These are phyloP conservation scores for Hemileia vastatrix DNA, from an alignment of 1,284 basidiomycete species.

Conservation along the genomic window DNA sequence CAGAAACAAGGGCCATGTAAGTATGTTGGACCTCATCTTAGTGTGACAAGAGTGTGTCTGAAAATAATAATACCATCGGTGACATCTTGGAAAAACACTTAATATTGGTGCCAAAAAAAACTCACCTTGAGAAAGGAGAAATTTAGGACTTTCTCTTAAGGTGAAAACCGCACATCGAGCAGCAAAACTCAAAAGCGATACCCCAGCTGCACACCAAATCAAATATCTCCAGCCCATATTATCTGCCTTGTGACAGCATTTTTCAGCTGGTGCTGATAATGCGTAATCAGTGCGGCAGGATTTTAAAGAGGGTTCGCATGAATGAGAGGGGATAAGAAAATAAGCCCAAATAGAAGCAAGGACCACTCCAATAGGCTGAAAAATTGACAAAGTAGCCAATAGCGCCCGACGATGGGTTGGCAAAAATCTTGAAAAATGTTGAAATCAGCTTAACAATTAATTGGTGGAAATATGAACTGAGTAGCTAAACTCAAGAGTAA, in stretches of 20 bases:
- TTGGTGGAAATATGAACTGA: not conserved
- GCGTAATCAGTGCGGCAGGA: not conserved
- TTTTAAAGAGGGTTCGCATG: not conserved
- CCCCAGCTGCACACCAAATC: not conserved
- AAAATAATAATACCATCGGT: too few relatives aligned
- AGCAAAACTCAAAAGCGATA: not conserved
- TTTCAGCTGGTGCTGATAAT: not conserved
- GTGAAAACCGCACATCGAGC: not conserved
- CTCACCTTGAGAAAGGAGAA: not conserved
- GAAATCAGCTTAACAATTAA: not conserved
- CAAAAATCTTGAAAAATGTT: not conserved
- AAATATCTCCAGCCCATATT: not conserved
- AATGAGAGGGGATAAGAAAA: not conserved
- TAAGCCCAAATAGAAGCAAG: not conserved
- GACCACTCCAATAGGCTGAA: not conserved
- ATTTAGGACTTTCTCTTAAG: slow-evolving; percentile 1
- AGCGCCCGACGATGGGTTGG: not conserved
- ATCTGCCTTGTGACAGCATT: not conserved
- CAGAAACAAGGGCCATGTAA: too few relatives aligned
- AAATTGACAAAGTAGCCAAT: not conserved
- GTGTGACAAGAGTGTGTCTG: too few relatives aligned
- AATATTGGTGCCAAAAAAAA: too few relatives aligned
- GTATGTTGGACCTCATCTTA: too few relatives aligned
- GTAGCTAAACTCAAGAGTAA: not conserved
- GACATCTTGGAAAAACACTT: too few relatives aligned